Conservation (phyloP, 306 rosid species). For the Cyclanthera cordifolia region DNA sequence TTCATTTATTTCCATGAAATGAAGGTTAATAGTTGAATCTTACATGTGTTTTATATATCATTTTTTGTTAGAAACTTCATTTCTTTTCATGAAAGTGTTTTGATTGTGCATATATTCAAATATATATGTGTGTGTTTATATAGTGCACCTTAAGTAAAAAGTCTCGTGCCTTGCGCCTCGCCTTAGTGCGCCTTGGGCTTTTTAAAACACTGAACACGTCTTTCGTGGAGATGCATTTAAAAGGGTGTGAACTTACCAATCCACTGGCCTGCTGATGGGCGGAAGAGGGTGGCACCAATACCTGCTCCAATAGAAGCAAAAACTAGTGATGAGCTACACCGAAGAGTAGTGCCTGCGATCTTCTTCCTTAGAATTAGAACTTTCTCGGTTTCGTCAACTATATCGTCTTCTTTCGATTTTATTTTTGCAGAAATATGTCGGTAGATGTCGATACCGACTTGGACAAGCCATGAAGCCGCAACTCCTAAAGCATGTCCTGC, state of each 20-base stretch:
- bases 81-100: no score
- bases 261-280: constrained; percentile 71
- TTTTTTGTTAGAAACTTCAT: no score
- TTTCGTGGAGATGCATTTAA: background rate
- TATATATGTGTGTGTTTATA: no score
- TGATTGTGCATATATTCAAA: no score
- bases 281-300: constrained; percentile 51
- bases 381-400: constrained; percentile 25
- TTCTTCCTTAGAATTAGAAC: constrained; percentile 29
- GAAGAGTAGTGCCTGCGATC: constrained; percentile 37
- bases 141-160: no score
- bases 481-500: constrained; percentile 63
- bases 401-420: constrained; percentile 27
- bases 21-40: no score
- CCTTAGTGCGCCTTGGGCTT: no score
- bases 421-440: constrained; percentile 20
- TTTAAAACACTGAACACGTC: no score
- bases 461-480: constrained; percentile 77
- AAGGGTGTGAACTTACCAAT: constrained; percentile 41
- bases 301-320: constrained; percentile 80
- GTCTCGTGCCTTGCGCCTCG: no score
- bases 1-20: no score
- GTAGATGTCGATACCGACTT: constrained; percentile 52
- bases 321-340: constrained; percentile 53
- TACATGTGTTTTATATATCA: no score